These are phyloP conservation scores for Chytriomyces sp. DNA, from an alignment of 192 early-diverging fungal species.

Conservation along the genomic window DNA sequence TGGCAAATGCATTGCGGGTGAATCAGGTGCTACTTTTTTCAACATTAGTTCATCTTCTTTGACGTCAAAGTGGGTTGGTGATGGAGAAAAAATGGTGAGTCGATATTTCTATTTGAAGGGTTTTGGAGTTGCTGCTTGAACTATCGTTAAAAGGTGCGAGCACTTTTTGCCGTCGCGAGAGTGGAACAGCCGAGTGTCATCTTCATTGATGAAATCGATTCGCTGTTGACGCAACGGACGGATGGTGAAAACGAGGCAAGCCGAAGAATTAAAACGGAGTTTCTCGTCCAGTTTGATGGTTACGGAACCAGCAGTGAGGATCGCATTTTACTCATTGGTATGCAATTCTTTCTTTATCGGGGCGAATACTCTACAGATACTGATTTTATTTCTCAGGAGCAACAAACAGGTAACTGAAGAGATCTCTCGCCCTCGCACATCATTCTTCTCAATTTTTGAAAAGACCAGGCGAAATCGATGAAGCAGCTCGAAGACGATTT, in stretches of 20 bases:
- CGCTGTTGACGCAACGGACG: slow-evolving; percentile 82
- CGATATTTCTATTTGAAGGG: not conserved
- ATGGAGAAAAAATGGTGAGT: not conserved
- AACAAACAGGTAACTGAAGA: slow-evolving; percentile 39
- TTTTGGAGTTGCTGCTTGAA: not conserved
- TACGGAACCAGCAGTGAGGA: slow-evolving; percentile 76
- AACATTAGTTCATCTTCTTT: slow-evolving; percentile 87
- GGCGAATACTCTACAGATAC: slow-evolving; percentile 69
- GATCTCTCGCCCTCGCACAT: not conserved
- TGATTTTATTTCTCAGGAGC: slow-evolving; percentile 35
- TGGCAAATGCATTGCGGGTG: slow-evolving; percentile 85
- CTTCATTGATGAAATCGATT: slow-evolving; percentile 96
- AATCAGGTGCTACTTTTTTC: slow-evolving; percentile 90
- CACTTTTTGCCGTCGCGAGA: slow-evolving; percentile 89
- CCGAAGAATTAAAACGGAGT: slow-evolving; percentile 92
- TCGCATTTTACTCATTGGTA: slow-evolving; percentile 74
- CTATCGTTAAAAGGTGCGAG: slow-evolving; percentile 70
- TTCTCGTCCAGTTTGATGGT: slow-evolving; percentile 80
- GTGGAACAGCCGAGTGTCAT: slow-evolving; percentile 85
- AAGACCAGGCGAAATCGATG: slow-evolving; percentile 87
- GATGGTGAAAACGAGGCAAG: slow-evolving; percentile 90
- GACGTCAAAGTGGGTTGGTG: slow-evolving; percentile 85
- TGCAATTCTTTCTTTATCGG: slow-evolving; percentile 34
- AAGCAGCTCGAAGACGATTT: slow-evolving; percentile 78
- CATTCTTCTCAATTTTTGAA: not conserved